Evolutionary conservation across 306 rosid species (phyloP).

Genomic region (Herpetospermum pedunculosum): DNA sequence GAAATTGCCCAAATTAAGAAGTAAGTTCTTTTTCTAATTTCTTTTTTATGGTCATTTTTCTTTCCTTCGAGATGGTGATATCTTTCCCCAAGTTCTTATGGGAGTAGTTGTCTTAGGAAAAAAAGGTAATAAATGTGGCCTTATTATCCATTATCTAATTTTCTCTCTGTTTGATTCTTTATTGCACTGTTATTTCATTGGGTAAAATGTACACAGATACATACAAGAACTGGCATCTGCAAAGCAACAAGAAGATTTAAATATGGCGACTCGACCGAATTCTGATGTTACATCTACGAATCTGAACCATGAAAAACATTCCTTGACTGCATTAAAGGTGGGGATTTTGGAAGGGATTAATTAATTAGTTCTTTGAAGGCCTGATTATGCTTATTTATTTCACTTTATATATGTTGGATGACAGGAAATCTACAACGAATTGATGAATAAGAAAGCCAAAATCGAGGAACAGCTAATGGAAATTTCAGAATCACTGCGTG

Average conservation of each 20-base stretch:
- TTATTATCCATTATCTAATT: neutral
- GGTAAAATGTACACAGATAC: slow-evolving; percentile 28
- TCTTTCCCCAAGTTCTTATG: neutral
- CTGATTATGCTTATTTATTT: neutral
- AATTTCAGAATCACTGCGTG: slow-evolving; percentile 29
- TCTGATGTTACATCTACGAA: slow-evolving; percentile 25
- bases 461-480: slow-evolving; percentile 50
- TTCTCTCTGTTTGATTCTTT: neutral
- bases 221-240: slow-evolving; percentile 22
- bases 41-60: neutral
- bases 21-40: slow-evolving; percentile 18
- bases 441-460: slow-evolving; percentile 32
- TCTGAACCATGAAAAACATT: slow-evolving; percentile 23
- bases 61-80: neutral
- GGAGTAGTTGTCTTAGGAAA: neutral
- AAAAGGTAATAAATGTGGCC: too few relatives aligned
- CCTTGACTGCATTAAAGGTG: slow-evolving; percentile 38
- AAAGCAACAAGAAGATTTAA: slow-evolving; percentile 30
- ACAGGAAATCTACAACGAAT: slow-evolving; percentile 43
- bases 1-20: slow-evolving; percentile 45
- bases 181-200: neutral
- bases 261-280: slow-evolving; percentile 21
- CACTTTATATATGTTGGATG: neutral
- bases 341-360: neutral
- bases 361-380: neutral